phyloP scores from a whole-genome alignment of 805 yeast species.

The Kodamaea hsintzibuensis region DNA sequence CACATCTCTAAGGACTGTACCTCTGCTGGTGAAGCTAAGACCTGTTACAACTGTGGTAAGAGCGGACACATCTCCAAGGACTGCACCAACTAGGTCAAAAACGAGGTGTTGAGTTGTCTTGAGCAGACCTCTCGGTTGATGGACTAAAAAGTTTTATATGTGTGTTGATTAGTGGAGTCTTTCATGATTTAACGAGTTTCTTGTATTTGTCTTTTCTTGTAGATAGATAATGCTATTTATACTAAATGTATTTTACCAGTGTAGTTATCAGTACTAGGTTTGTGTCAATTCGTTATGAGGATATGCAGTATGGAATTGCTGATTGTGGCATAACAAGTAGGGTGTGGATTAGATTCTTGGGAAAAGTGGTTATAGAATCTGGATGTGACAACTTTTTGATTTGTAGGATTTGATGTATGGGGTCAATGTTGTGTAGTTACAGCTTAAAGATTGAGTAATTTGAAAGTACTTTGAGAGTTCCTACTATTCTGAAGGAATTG shows the following conservation, averaged over 20 bases:
- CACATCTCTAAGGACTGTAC: slow-evolving; percentile 86
- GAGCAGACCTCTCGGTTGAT: slow-evolving; percentile 9
- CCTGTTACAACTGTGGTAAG: slow-evolving; percentile 74
- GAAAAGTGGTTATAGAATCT: neutral
- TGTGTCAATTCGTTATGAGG: neutral
- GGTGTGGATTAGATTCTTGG: neutral
- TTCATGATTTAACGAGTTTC: slow-evolving; percentile 12
- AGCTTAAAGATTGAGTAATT: no score
- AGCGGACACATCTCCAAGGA: slow-evolving; percentile 88
- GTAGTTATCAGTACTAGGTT: neutral
- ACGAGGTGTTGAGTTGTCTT: slow-evolving; percentile 7
- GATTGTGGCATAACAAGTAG: neutral
- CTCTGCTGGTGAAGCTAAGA: slow-evolving; percentile 53
- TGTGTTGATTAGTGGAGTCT: slow-evolving; percentile 13
- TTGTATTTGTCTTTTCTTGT: slow-evolving; percentile 11
- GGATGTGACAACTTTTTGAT: neutral
- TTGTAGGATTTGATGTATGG: neutral
- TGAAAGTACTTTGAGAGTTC: no score
- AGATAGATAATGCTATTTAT: slow-evolving; percentile 9
- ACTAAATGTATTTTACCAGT: slow-evolving; percentile 5
- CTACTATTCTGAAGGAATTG: no score
- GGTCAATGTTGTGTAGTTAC: no score
- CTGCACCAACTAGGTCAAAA: slow-evolving; percentile 37
- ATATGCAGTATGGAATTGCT: neutral
- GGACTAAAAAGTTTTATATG: slow-evolving; percentile 8